These are phyloP conservation scores for Vigna mungo DNA, from an alignment of 306 rosid species.

Conservation along the genomic window DNA sequence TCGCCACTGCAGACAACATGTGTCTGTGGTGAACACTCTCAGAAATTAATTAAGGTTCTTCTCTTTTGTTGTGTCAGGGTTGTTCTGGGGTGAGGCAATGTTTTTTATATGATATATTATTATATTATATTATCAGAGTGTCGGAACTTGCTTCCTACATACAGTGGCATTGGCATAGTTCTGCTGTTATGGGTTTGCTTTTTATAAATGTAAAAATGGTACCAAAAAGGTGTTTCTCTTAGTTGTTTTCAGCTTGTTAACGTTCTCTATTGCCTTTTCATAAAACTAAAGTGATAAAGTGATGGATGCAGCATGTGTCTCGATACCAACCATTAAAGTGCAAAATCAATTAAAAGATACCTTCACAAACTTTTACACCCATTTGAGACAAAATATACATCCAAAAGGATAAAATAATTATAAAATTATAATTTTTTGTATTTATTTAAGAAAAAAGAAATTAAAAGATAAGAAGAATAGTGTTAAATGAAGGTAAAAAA, in stretches of 20 bases:
- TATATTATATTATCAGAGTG: neutral
- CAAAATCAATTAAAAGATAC: neutral
- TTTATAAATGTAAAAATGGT: slow-evolving; percentile 29
- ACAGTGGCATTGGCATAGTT: neutral
- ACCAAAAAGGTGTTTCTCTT: neutral
- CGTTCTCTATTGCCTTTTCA: slow-evolving; percentile 20
- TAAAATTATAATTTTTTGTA: too few species aligned
- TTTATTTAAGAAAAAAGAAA: too few species aligned
- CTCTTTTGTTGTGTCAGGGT: neutral
- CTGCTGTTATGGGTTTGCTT: slow-evolving; percentile 41
- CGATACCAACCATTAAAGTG: neutral
- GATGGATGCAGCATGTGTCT: neutral
- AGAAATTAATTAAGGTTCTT: neutral
- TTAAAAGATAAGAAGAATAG: too few species aligned
- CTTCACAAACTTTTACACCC: too few species aligned
- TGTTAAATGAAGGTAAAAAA: too few species aligned
- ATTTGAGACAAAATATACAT: too few species aligned
- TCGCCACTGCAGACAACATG: slow-evolving; percentile 72
- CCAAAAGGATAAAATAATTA: too few species aligned
- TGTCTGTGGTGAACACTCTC: slow-evolving; percentile 44
- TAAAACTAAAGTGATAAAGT: neutral
- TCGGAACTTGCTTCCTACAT: neutral
- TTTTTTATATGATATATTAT: neutral
- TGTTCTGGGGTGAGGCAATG: slow-evolving; percentile 29
- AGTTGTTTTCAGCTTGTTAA: neutral